Evolutionary conservation across 108 stramenopile species (phyloP), one percentile per base, ranked within the genome.

Genomic region (Pelagomonas calceolata): DNA sequence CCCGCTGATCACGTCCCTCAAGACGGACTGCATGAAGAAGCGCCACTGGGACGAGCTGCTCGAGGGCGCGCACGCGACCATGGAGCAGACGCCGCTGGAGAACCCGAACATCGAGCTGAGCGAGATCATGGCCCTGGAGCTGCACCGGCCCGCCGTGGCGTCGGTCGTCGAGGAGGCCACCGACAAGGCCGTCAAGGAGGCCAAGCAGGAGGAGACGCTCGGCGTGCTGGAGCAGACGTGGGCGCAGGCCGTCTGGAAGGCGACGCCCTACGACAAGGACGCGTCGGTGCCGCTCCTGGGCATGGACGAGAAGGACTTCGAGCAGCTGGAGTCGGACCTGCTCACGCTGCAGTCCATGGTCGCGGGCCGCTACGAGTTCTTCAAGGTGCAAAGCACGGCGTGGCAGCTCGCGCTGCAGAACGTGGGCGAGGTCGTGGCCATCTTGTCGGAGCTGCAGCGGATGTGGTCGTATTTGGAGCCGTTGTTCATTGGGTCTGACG

Each of bases 391-490:
- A 21, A 63, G 66, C 9, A 32, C 36, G 33, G 9, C 31, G 29
- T 79, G 79, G 79, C 70, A 79, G 45, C 7, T 0, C 30, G 39
- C 34, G 33, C 65, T 79, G 34, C 36, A 36, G 21, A 76, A 36
- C 66, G 35, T 79, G 0, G 36, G 39, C 65, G 86, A 88, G 33
- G 84, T 87, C 17, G 76, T 85, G 46, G 45, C 45, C 0, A 69
- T 82, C 10, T 71, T 88, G 17, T 82, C 75, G 16, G 83, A 85
- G 45, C 86, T 88, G 32, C 88, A 88, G 82, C 85, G 84, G 29
- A 83, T 81, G 46, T 88, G 88, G 88, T 80, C 78, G 9, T 88
- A 87, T 73, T 81, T 88, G 51, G 88, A 86, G 80, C 85, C 88
- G 30, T 81, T 88, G 43, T 88, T 88, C 68, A 81, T 88, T 32